Base-by-base conservation (phyloP, 78 protist species). In the Mastigamoeba balamuthi region DNA sequence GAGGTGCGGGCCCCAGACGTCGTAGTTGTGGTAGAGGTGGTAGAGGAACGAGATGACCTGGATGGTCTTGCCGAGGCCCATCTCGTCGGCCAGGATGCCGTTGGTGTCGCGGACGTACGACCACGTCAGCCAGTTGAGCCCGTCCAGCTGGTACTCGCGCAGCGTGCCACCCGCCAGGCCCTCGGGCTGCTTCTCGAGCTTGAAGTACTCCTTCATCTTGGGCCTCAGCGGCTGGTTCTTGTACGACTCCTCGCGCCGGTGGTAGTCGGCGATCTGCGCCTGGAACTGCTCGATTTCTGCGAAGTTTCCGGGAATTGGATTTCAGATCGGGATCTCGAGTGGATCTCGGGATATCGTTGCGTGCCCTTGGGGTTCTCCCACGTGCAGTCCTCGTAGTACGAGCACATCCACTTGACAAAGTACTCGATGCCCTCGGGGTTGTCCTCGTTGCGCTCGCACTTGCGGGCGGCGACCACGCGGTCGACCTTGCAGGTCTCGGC, bases 121-220 rank as follows among this genome's bases (percentile, higher is more conserved):
- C 53, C 40, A 43, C 33, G 67, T 29, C 30, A 93, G 67, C 94
- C 93, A 93, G 78, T 85, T 84, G 27, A 89, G 37, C 28, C 93
- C 93, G 4, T 75, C 85, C 63, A 91, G 73, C 84, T 97, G 99
- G 86, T 96, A 96, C 82, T 86, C 94, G 8, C 97, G 66, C 40
- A 95, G 80, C 63, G 6, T 10, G 36, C 85, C 73, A 6, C 78
- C 80, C 0, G n/a, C 4, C 3, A 81, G 3, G 69, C 76, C 64
- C 25, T 39, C 40, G 9, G 89, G 90, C 74, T 85, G 78, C 30
- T 30, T 33, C 6, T 38, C 67, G 36, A 64, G 6, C 36, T 40
- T 70, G 41, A 30, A 5, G 40, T 72, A 75, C 44, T 75, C 77
- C 42, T 44, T n/a, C n/a, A n/a, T n/a, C n/a, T n/a, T n/a, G n/a